Base-by-base conservation (phyloP, 345 rosid genomes). In the Hypericum perforatum region DNA sequence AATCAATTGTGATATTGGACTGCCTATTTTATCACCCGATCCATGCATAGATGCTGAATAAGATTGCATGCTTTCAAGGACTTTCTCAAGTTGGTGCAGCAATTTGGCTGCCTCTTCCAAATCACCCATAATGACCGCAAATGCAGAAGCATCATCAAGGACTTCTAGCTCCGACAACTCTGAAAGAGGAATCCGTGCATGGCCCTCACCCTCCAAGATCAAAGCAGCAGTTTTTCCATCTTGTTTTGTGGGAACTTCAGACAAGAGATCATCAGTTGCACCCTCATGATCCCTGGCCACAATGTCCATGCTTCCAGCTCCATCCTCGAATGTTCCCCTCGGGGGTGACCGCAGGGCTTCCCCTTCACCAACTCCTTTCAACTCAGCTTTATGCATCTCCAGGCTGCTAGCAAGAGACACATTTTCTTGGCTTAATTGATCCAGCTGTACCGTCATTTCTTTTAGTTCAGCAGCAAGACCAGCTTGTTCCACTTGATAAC, bases 1-100 rank as follows among this genome's bases (percentile, higher is more conserved):
- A 73, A 90, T 86, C 69, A 90, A 58, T 70, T 78, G 80, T 11
- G 94, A 86, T 42, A 86, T 79, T 53, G 83, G 81, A 29, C 70
- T 58, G 43, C 73, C 62, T 39, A 38, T 37, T 74, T 77, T 76
- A 64, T 72, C 58, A 58, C 65, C 69, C 16, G 77, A 67, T 61
- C 59, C 69, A 61, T 50, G 69, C 43, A 65, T 52, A 36, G 52
- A 62, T 11, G 52, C 56, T 13, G 74, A 61, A 52, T 69, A 66
- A 32, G 69, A 63, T 43, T 65, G 70, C 61, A 73, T 73, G 60
- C 56, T 70, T 68, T 76, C 79, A 63, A 82, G 62, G 64, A 63
- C 76, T 73, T 54, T 70, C 40, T 79, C 91, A 61, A 90, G 89
- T 53, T 70, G 65, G 64, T 70, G 76, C 66, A 80, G 46, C 56